Evolutionary conservation across 441 rosid species (phyloP), one percentile per base, ranked within the genome.

Genomic region (Daphne laureola): DNA sequence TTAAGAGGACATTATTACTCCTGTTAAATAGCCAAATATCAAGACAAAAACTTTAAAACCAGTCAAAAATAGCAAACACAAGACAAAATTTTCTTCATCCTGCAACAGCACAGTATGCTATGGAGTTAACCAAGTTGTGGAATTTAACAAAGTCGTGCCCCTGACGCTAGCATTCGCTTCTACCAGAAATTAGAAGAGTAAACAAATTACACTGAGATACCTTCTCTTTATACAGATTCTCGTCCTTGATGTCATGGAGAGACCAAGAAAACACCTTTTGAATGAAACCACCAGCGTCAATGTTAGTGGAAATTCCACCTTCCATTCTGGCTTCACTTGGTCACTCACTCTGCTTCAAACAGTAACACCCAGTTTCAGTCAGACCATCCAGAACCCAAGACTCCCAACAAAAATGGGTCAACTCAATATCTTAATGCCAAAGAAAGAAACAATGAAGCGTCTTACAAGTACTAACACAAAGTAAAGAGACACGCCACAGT

Each of bases 221-320:
- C 75, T 58, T 42, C 14, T 64, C 36, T 53, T 57, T 58, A 42
- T 40, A 69, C 51, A 66, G 62, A 27, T 52, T 15, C 36, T 69
- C 51, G 46, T 64, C 51, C 18, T 25, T 51, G 25, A 72, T 49
- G 51, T 72, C 63, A 8, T 69, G 61, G 36, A 64, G 49, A 12
- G 68, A 66, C 80, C 77, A 68, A 12, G 74, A 66, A 52, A 66
- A 58, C 31, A 75, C 48, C 13, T 1, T 17, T 47, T 54, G 46
- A 17, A 46, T 45, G 27, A 73, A 57, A 15, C 46, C 48, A 36
- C 25, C 42, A 36, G 25, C 51, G 42, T 49, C 1, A 15, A 13
- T 15, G 18, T 25, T 21, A 18, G 41, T 49, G 1, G 52, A 49
- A n/a, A n/a, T 13, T 6, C 44, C 57, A n/a, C 26, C 53, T 47